phyloP scores from a whole-genome alignment of 306 rosid species.

The Cicer pinnatifidum region DNA sequence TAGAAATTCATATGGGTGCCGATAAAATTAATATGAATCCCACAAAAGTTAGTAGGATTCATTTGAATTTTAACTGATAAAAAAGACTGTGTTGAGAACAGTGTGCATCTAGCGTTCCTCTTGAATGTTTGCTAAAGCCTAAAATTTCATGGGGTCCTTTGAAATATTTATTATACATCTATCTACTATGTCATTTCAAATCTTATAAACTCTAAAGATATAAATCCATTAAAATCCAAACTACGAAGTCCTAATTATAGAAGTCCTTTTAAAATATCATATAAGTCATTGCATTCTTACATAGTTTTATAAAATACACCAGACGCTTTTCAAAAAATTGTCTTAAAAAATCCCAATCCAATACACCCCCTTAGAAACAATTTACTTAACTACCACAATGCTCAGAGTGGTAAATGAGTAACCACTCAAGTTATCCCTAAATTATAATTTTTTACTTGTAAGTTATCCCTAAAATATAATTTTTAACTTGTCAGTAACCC shows the following conservation, averaged over 20 bases:
- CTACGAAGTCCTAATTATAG: not conserved
- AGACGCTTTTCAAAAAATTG: not conserved
- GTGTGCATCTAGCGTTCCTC: not conserved
- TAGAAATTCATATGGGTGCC: no score
- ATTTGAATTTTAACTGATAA: not conserved
- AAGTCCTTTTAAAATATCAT: not conserved
- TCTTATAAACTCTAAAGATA: not conserved
- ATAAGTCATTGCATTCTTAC: not conserved
- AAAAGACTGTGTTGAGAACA: not conserved
- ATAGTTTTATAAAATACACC: not conserved
- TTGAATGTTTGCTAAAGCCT: not conserved
- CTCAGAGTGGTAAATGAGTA: constrained; percentile 1
- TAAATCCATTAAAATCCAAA: constrained; percentile 11
- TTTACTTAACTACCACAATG: not conserved
- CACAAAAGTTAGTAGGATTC: not conserved
- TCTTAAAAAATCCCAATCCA: not conserved
- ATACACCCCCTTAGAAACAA: not conserved
- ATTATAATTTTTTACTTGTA: not conserved
- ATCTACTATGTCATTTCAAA: not conserved
- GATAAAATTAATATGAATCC: no score
- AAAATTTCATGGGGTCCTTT: not conserved
- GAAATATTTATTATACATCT: not conserved
- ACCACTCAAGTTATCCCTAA: constrained; percentile 8
- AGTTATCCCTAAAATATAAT: constrained; percentile 4
- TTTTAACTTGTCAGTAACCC: not conserved